These are phyloP conservation scores for Phytophthora vignae DNA, from an alignment of 352 stramenopile species.

Conservation along the genomic window DNA sequence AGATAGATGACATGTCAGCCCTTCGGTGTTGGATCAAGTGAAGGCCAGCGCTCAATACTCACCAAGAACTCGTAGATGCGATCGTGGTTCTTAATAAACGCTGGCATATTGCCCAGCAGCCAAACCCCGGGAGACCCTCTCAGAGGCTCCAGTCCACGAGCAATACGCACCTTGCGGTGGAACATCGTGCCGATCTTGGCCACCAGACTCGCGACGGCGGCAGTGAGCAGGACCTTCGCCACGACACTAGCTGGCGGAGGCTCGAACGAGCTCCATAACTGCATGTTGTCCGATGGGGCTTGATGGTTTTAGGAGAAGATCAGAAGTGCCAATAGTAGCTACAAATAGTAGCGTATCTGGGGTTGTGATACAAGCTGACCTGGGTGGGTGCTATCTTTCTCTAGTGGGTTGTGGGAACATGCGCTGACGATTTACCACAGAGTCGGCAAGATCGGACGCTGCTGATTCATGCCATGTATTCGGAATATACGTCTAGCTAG, in stretches of 20 bases:
- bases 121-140: conserved; percentile 49
- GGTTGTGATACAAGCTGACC: too few species aligned
- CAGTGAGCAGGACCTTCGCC: conserved; percentile 18
- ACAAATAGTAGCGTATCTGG: too few species aligned
- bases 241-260: neutral
- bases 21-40: neutral
- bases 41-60: neutral
- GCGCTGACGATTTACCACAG: too few species aligned
- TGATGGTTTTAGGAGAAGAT: too few species aligned
- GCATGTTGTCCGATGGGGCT: too few species aligned
- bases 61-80: conserved; percentile 71
- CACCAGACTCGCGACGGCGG: conserved; percentile 9
- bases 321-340: too few species aligned
- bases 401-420: too few species aligned
- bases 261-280: conserved; percentile 1
- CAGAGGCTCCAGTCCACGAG: conserved; percentile 51
- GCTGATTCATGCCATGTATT: too few species aligned
- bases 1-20: neutral
- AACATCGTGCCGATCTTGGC: conserved; percentile 29
- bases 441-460: too few species aligned
- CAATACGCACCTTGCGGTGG: conserved; percentile 62
- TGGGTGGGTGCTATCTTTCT: too few species aligned
- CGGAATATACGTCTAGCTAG: too few species aligned
- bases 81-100: conserved; percentile 56
- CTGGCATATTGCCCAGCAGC: conserved; percentile 63